A percentile compares a stretch with the other conserved stretches of the same genome.
Conservation (phyloP, 768 basidiomycete species). For the Auricularia sp. region DNA sequence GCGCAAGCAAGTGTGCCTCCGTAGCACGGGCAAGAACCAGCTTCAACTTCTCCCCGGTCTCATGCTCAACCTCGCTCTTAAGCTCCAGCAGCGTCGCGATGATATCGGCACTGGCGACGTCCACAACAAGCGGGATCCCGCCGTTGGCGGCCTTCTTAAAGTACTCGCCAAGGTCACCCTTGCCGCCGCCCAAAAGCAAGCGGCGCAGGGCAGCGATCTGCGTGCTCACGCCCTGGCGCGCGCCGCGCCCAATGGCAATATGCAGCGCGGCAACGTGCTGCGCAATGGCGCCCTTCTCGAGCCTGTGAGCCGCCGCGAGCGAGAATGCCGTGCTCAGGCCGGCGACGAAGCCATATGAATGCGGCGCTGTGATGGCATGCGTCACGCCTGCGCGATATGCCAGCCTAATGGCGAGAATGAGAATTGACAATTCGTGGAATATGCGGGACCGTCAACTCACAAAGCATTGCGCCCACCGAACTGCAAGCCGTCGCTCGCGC, state of each 20-base stretch:
- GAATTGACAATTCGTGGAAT: constrained; percentile 1
- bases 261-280: constrained; percentile 55
- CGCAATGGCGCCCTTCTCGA: constrained; percentile 48
- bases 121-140: constrained; percentile 47
- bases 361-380: constrained; percentile 47
- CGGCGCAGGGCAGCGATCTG: constrained; percentile 52
- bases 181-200: constrained; percentile 33
- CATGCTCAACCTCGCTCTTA: constrained; percentile 49
- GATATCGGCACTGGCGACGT: constrained; percentile 54
- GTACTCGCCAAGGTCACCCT: constrained; percentile 29
- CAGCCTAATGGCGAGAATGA: constrained; percentile 27
- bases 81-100: constrained; percentile 56
- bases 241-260: constrained; percentile 40
- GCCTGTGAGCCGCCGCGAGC: constrained; percentile 42
- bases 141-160: constrained; percentile 44
- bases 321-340: constrained; percentile 53
- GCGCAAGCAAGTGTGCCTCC: constrained; percentile 65
- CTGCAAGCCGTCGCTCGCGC: constrained; percentile 64
- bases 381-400: constrained; percentile 61
- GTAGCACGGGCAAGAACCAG: constrained; percentile 46
- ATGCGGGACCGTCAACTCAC: constrained; percentile 28
- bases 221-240: constrained; percentile 46
- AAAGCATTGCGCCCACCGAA: constrained; percentile 51
- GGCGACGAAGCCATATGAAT: constrained; percentile 36
- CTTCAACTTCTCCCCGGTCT: constrained; percentile 30